These are phyloP conservation scores for Ehretia macrophylla DNA, from an alignment of 257 asterid genomes.

Conservation along the genomic window DNA sequence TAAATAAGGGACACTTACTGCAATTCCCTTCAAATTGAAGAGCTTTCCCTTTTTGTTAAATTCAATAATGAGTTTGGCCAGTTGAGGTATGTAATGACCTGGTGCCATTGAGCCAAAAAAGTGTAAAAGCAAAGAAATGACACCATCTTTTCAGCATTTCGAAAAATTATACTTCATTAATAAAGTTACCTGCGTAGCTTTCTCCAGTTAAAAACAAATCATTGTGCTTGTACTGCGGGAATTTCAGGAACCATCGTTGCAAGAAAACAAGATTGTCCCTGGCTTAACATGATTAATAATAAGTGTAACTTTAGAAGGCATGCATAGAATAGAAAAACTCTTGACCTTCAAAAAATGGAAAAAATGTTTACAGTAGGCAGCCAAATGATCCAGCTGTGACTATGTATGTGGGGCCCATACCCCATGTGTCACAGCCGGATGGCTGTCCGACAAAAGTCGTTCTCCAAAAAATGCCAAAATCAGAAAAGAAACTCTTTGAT, in stretches of 20 bases:
- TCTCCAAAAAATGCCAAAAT: background rate
- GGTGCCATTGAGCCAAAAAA: constrained; percentile 11
- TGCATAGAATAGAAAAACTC: constrained; percentile 2
- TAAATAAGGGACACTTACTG: constrained; percentile 38
- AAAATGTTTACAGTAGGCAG: background rate
- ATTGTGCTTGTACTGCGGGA: constrained; percentile 44
- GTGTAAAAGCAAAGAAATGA: constrained; percentile 2
- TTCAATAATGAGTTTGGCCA: constrained; percentile 56
- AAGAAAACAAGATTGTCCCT: constrained; percentile 61
- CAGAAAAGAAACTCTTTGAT: background rate
- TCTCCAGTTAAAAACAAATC: constrained; percentile 61
- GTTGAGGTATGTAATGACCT: constrained; percentile 77
- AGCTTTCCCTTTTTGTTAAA: constrained; percentile 42
- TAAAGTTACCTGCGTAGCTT: constrained; percentile 62
- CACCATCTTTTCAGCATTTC: constrained; percentile 7
- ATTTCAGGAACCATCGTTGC: constrained; percentile 56
- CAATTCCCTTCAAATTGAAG: constrained; percentile 62
- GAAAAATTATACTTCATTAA: background rate
- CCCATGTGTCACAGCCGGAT: too few species aligned
- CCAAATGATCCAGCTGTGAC: too few species aligned
- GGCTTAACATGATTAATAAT: constrained; percentile 32
- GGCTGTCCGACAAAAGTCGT: too few species aligned
- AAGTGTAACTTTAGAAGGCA: constrained; percentile 21
- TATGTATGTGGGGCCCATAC: too few species aligned
- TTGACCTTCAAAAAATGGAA: background rate